Conservation (phyloP, 768 basidiomycete genomes). For the Rhodosporidiobolus sp. region DNA sequence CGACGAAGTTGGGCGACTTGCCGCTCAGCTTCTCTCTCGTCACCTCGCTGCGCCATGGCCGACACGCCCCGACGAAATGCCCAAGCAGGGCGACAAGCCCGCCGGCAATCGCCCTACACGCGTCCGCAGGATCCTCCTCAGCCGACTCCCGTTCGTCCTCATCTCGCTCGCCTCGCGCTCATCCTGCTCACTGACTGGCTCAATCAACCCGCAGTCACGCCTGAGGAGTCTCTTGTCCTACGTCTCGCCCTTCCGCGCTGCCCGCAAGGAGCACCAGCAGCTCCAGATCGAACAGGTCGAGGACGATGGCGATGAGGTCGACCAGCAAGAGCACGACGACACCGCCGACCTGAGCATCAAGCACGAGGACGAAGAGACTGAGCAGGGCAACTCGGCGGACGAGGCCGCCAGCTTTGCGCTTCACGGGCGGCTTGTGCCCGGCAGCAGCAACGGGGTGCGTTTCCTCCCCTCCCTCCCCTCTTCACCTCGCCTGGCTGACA, state of each 20-base stretch:
- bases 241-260: slow-evolving; percentile 29
- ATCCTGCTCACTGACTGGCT: background rate
- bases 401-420: slow-evolving; percentile 15
- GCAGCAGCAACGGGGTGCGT: background rate
- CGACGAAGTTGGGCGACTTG: no score
- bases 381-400: slow-evolving; percentile 13
- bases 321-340: background rate
- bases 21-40: no score
- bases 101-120: slow-evolving; percentile 18
- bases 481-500: no score
- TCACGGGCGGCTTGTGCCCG: background rate
- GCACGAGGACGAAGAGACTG: background rate
- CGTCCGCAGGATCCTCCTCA: background rate
- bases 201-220: slow-evolving; percentile 12
- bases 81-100: slow-evolving; percentile 18
- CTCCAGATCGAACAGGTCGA: background rate
- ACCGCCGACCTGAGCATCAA: background rate
- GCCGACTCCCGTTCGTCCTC: slow-evolving; percentile 11
- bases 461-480: no score
- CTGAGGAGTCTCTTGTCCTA: slow-evolving; percentile 25
- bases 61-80: slow-evolving; percentile 10
- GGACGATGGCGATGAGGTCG: background rate
- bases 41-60: background rate
- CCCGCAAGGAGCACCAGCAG: background rate
- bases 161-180: background rate